Evolutionary conservation across 2,329 filamentous ascomycete species (phyloP).

Genomic region (Pseudopithomyces maydicus): DNA sequence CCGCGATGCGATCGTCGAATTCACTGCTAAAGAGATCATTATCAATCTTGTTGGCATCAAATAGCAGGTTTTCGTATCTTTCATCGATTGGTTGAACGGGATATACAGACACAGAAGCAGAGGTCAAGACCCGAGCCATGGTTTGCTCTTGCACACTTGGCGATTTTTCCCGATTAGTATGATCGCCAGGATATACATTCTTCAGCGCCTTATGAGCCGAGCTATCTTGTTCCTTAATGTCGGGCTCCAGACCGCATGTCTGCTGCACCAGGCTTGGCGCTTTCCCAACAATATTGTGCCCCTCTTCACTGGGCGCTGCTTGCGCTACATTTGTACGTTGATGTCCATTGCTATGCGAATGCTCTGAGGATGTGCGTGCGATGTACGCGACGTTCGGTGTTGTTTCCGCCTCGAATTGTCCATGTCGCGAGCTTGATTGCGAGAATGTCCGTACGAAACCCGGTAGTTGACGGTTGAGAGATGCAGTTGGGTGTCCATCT

Average conservation of each 20-base stretch:
- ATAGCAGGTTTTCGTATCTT: neutral
- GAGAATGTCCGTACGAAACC: neutral
- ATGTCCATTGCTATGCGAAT: neutral
- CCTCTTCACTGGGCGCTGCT: neutral
- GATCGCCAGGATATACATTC: neutral
- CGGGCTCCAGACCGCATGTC: neutral
- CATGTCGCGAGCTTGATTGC: neutral
- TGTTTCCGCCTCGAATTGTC: constrained; percentile 1
- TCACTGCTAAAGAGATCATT: no score
- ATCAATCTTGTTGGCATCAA: no score
- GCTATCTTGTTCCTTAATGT: neutral
- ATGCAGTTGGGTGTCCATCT: neutral
- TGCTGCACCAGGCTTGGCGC: no score
- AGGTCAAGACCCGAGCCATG: neutral
- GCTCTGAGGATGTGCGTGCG: neutral
- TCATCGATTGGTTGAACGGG: neutral
- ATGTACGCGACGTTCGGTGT: constrained; percentile 3
- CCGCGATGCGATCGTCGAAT: no score
- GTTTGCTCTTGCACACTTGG: neutral
- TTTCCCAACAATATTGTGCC: no score
- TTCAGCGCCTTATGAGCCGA: neutral
- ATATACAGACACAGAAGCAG: neutral
- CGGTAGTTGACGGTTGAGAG: constrained; percentile 3
- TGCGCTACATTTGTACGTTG: neutral
- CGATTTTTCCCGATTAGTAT: neutral